Base-by-base conservation (phyloP, 2,329 filamentous ascomycete species). In the Juglanconis juglandina region DNA sequence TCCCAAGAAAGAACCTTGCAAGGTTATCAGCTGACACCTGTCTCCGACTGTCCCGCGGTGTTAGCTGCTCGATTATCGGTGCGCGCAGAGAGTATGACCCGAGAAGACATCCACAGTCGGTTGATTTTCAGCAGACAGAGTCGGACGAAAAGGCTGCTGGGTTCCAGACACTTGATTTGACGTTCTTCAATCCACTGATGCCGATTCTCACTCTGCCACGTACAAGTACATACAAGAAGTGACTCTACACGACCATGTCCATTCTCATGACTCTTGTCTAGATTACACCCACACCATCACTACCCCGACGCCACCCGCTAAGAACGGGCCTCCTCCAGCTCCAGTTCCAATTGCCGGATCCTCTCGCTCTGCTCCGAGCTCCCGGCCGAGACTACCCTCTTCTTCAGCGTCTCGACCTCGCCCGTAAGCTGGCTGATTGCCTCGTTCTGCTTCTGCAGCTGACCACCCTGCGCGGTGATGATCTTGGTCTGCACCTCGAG, bases 381-480 rank as follows among this genome's bases (percentile, higher is more conserved):
- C 34, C 76, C 72, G 24, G 73, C 75, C n/a, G 72, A 69, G n/a
- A 83, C 84, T 61, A 93, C 81, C 73, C 87, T 89, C 75, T 86
- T 86, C 83, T 96, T 96, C 67, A 97, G 80, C 14, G 84, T 82
- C 70, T 95, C 91, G 13, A 96, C 87, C 73, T 96, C 91, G 35
- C 79, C 75, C 3, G 89, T 84, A 52, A 96, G 77, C 34, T 81
- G 79, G 53, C 81, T 81, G 67, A 96, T 92, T 73, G 92, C 88
- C 70, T 90, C 83, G 53, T 84, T 89, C 76, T 92, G 86, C 30
- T 81, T 79, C 56, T 80, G 82, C 68, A 92, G 87, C 65, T 88
- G 84, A 65, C 87, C 81, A 30, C 82, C 87, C 75, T 96, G 90
- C n/a, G 84, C 80, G 63, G 80, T 85, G 70, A 96, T 90, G 65